Conservation (phyloP, 305 asterid genomes). For the Solanum hybrid region DNA sequence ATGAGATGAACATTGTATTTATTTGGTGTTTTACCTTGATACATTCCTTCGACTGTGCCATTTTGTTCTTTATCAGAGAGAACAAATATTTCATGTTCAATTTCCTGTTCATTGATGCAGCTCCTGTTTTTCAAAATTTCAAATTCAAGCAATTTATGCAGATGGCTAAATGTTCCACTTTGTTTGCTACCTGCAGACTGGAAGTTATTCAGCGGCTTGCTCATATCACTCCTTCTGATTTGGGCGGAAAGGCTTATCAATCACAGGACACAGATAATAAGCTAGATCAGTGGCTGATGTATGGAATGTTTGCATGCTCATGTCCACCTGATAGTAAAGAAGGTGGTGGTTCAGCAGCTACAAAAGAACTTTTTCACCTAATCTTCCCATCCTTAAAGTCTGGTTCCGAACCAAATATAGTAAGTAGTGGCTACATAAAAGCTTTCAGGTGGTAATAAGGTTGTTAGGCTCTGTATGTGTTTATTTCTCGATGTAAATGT, state of each 20-base stretch:
- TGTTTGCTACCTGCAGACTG: constrained; percentile 45
- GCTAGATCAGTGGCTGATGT: constrained; percentile 98
- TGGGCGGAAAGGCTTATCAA: constrained; percentile 97
- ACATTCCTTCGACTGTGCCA: neutral
- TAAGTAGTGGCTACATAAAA: constrained; percentile 38
- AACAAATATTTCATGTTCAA: neutral
- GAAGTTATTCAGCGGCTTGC: constrained; percentile 95
- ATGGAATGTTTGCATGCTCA: constrained; percentile 95
- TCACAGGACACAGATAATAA: constrained; percentile 91
- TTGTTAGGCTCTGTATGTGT: neutral
- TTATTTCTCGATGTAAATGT: neutral
- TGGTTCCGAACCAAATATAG: constrained; percentile 84
- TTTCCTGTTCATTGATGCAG: neutral
- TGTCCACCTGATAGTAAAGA: constrained; percentile 83
- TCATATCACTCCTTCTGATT: constrained; percentile 80
- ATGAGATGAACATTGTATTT: neutral
- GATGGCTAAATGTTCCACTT: neutral
- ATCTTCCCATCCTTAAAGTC: constrained; percentile 91
- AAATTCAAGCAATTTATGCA: neutral
- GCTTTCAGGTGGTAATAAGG: constrained; percentile 1
- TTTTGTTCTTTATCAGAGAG: neutral
- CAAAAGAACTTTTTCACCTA: constrained; percentile 90
- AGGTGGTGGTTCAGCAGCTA: constrained; percentile 75
- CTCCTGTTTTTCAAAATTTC: neutral
- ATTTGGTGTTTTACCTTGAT: neutral